Conservation (phyloP, 352 stramenopile genomes). For the Phytophthora europaea region DNA sequence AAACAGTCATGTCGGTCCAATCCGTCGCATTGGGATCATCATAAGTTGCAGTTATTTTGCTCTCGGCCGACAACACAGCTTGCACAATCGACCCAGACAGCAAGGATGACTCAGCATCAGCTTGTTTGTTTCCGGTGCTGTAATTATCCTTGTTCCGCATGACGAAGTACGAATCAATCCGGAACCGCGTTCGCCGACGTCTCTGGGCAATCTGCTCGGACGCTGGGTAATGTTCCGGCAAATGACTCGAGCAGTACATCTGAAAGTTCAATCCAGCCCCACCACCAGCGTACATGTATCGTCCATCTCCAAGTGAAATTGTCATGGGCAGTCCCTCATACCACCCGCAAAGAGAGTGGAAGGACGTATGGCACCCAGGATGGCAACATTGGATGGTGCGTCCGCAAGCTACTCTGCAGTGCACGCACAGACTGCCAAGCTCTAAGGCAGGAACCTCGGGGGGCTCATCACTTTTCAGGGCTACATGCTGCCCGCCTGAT, state of each 20-base stretch:
- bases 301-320: slow-evolving; percentile 50
- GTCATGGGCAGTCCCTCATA: slow-evolving; percentile 86
- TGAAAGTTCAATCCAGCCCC: slow-evolving; percentile 78
- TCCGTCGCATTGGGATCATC: slow-evolving; percentile 39
- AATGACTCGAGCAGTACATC: slow-evolving; percentile 70
- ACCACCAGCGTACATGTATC: slow-evolving; percentile 79
- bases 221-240: slow-evolving; percentile 55
- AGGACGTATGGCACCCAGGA: slow-evolving; percentile 63
- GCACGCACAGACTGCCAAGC: slow-evolving; percentile 61
- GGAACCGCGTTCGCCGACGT: slow-evolving; percentile 65
- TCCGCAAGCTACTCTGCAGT: slow-evolving; percentile 83
- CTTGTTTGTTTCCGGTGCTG: slow-evolving; percentile 25
- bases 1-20: slow-evolving; percentile 81
- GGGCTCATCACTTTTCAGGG: slow-evolving; percentile 20
- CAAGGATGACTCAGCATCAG: slow-evolving; percentile 45
- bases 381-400: slow-evolving; percentile 78
- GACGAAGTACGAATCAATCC: slow-evolving; percentile 81
- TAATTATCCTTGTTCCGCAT: slow-evolving; percentile 70
- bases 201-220: slow-evolving; percentile 56
- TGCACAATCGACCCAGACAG: slow-evolving; percentile 64
- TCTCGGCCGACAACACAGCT: slow-evolving; percentile 54
- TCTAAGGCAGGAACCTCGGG: slow-evolving; percentile 31
- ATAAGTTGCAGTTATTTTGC: slow-evolving; percentile 32
- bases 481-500: slow-evolving; percentile 12
- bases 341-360: slow-evolving; percentile 90